Evolutionary conservation across 2,329 filamentous ascomycete genomes (phyloP), one percentile per base, ranked within the genome.

Genomic region (Dactylella cylindrospora): DNA sequence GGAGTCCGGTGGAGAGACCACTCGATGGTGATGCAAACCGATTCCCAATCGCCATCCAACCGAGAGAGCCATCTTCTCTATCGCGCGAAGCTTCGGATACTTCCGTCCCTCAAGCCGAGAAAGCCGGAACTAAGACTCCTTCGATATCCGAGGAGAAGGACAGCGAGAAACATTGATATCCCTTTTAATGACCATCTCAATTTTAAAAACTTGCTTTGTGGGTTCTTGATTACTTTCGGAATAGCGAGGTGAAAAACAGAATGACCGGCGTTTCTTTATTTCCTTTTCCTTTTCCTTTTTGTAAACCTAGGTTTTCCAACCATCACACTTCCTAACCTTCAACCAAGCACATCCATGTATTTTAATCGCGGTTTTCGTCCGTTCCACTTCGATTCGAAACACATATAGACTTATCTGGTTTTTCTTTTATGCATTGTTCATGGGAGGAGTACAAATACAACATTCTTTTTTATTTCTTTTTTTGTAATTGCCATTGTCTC

Each of bases 1-100:
- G 67, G 66, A 68, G 66, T 36, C 68, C 68, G 22, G 66, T 69
- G 19, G 68, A 68, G 54, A 68, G 64, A 29, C 61, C 67, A 2
- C 9, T 38, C 39, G 52, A 59, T n/a, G 20, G 13, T 13, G 49
- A 46, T 6, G 28, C 49, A 5, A 20, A 20, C 26, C 31, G 31
- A 5, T 54, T 62, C 57, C 49, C 57, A n/a, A 44, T 50, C 7
- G 49, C 49, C 3, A 33, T 39, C 3, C 12, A 29, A 8, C 32
- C 46, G 25, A 61, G 54, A 33, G 54, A 61, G 12, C 54, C 57
- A n/a, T 53, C 57, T 5, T 44, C 49, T 31, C 6, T 50, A 31
- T 62, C 57, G 25, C 43, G 43, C 20, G 57, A 53, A 25, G 44
- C 49, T 13, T 62, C 49, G 8, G 43, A 62, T 26, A 22, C 26